These are phyloP conservation scores for Yamadazyma songkhlaensis DNA, from an alignment of 1,139 yeast genomes.

Conservation along the genomic window DNA sequence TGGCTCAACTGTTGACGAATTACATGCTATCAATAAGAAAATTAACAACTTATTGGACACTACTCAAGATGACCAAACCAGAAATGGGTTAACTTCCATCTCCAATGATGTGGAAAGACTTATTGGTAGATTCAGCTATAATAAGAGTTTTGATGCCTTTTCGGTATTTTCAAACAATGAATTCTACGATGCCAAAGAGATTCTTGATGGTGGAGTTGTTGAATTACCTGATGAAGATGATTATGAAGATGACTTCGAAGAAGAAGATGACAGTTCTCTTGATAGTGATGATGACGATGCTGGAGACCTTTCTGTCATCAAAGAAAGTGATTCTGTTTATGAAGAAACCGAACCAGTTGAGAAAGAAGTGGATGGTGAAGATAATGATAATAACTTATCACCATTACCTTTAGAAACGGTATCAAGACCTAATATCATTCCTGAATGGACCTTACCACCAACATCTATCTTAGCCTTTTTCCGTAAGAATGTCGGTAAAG, in stretches of 20 bases:
- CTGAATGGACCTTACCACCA: conserved; percentile 61
- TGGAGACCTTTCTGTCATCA: conserved; percentile 10
- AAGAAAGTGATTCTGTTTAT: conserved; percentile 11
- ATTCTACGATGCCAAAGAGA: conserved; percentile 68
- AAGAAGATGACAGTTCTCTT: conserved; percentile 9
- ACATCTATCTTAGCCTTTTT: conserved; percentile 79
- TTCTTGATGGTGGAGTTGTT: conserved; percentile 42
- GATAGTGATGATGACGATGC: conserved; percentile 8
- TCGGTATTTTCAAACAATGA: conserved; percentile 39
- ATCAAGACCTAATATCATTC: conserved; percentile 59
- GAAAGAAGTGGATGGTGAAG: conserved; percentile 21
- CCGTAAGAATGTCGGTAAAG: conserved; percentile 91
- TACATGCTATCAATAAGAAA: conserved; percentile 20
- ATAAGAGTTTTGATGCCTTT: conserved; percentile 20
- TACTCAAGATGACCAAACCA: conserved; percentile 1
- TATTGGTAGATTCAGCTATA: conserved; percentile 13
- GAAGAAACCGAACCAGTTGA: conserved; percentile 3
- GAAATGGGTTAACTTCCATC: conserved; percentile 9
- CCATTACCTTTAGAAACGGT: conserved; percentile 62
- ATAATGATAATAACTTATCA: conserved; percentile 42
- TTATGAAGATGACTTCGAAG: conserved; percentile 8
- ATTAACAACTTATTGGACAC: conserved; percentile 17
- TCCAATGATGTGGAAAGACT: conserved; percentile 19
- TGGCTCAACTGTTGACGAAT: conserved; percentile 8
- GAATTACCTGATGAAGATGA: conserved; percentile 24